Base-by-base conservation (phyloP, 257 asterid genomes). In the Sherardia arvensis region DNA sequence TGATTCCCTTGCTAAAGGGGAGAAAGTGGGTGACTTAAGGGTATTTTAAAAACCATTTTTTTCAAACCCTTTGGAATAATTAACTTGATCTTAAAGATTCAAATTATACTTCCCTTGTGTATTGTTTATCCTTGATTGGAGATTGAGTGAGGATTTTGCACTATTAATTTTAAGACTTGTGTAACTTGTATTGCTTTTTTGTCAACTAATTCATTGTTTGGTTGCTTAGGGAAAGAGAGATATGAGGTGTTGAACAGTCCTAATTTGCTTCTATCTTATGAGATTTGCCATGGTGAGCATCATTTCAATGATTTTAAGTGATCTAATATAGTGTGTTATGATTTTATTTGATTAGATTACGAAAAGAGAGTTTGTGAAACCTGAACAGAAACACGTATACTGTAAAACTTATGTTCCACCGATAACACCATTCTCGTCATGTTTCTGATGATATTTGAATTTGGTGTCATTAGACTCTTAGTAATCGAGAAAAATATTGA, bases 1-100 rank as follows among this genome's bases (percentile, higher is more conserved):
- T 78, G 83, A 80, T 86, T 81, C 87, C 80, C 76, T 80, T 56
- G 68, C 60, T 74, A 76, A 76, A 71, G 78, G 65, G 22, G 26
- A 58, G 71, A 59, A 67, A 72, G 76, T 74, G 79, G 76, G 73
- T 74, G 73, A 67, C 61, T 61, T 75, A 4, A 56, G 61, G 23
- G 62, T 20, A 9, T 47, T 25, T 65, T 15, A 14, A 18, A 48
- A 71, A 20, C 1, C 7, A 10, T 43, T 43, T 17, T 43, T 43
- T 43, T 43, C 51, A 43, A 43, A 43, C 51, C 51, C 51, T 43
- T 43, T 17, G 51, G 51, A 43, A 3, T 43, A 43, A 20, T 23
- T 22, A 63, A 64, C 21, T 48, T 32, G 8, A 43, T 1, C 45
- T 17, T 43, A 40, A 3, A 26, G 23, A 56, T 26, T 10, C 30